Evolutionary conservation across 1,284 basidiomycete species (phyloP).

Genomic region (Vanrija pseudolonga): DNA sequence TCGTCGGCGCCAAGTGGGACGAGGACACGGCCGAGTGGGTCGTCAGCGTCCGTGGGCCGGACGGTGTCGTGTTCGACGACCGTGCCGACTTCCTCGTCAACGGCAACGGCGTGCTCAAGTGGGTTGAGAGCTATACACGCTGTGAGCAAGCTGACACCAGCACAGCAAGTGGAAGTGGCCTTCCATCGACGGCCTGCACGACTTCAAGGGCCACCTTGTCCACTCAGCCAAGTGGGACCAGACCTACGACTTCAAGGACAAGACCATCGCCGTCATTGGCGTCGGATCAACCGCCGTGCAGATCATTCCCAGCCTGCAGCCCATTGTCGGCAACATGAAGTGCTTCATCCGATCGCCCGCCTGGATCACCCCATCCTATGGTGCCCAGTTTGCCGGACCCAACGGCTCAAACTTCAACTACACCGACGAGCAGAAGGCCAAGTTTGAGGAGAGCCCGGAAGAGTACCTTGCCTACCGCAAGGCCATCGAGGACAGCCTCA

Average conservation of each 20-base stretch:
- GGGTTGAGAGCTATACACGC: too few species aligned
- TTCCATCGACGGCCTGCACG: conserved; percentile 8
- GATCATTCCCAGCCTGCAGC: conserved; percentile 28
- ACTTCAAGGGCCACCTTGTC: conserved; percentile 27
- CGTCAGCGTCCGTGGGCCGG: conserved; percentile 10
- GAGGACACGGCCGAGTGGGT: conserved; percentile 24
- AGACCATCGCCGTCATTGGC: conserved; percentile 16
- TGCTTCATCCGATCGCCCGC: conserved; percentile 19
- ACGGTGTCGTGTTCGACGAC: conserved; percentile 18
- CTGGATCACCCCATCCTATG: conserved; percentile 29
- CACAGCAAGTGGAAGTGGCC: conserved; percentile 36
- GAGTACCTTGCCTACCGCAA: conserved; percentile 27
- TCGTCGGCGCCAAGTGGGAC: conserved; percentile 24
- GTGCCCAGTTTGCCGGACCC: conserved; percentile 23
- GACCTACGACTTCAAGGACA: conserved; percentile 15
- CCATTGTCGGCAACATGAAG: conserved; percentile 7
- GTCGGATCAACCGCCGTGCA: conserved; percentile 19
- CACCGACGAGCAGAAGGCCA: conserved; percentile 27
- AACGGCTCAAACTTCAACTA: conserved; percentile 27
- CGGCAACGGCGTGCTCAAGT: conserved; percentile 24
- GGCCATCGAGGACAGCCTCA: conserved; percentile 31
- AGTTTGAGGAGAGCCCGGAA: conserved; percentile 14
- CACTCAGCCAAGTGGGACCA: conserved; percentile 30
- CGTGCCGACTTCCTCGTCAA: conserved; percentile 34
- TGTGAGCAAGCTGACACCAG: background rate